A percentile compares a stretch with the other conserved stretches of the same genome.
phyloP scores from a whole-genome alignment of 345 rosid species.

The Tarenaya hassleriana region DNA sequence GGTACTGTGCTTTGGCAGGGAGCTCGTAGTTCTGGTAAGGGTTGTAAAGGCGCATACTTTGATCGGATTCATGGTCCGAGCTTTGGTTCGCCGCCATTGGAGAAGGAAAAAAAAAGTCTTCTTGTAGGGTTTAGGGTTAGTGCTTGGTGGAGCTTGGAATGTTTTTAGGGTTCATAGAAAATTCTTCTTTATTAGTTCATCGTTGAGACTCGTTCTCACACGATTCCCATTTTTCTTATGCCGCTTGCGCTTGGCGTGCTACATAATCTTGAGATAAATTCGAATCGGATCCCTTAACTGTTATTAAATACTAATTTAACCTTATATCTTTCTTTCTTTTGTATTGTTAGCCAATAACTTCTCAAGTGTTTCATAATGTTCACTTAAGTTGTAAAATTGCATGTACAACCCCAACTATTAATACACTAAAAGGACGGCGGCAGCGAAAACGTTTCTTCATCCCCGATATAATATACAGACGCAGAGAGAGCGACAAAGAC shows the following conservation, averaged over 20 bases:
- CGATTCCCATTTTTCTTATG: no score
- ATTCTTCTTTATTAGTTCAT: background rate
- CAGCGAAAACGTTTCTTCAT: constrained; percentile 11
- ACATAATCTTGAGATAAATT: no score
- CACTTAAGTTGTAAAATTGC: background rate
- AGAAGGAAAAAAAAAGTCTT: background rate
- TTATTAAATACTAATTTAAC: background rate
- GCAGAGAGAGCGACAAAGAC: background rate
- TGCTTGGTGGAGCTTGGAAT: constrained; percentile 16
- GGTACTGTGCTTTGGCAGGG: constrained; percentile 43
- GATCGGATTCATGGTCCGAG: constrained; percentile 42
- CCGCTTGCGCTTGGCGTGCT: no score
- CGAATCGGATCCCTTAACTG: background rate
- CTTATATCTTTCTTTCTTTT: background rate
- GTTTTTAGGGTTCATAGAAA: background rate
- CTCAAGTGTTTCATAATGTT: background rate
- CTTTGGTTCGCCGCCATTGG: constrained; percentile 36
- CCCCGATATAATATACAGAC: background rate
- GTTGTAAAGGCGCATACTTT: constrained; percentile 60
- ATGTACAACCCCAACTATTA: no score
- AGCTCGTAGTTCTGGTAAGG: constrained; percentile 57
- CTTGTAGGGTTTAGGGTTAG: constrained; percentile 18
- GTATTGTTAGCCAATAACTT: background rate
- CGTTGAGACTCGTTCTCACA: background rate
- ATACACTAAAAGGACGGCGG: no score